Base-by-base conservation (phyloP, 1,139 yeast species). In the Blastobotrys serpentis region DNA sequence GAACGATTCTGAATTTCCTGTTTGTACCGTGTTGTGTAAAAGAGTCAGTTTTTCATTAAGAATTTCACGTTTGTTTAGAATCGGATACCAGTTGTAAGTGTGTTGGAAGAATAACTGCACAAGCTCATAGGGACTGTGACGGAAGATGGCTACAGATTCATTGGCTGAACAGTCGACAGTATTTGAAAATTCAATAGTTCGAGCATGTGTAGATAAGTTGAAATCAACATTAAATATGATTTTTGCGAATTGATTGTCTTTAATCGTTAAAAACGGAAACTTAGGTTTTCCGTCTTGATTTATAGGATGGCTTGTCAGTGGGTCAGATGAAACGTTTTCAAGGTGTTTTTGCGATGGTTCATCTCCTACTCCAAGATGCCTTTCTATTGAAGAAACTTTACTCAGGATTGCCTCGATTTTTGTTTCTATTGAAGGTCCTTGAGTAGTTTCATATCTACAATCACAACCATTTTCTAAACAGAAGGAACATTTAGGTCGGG, bases 401-500 rank as follows among this genome's bases (percentile, higher is more conserved):
- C 5, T 19, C 16, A 45, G 38, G 30, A 45, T 45, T n/a, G 19
- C 18, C 40, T 45, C 48, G 19, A 45, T 23, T 18, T 23, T 40
- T 21, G 32, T 32, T 23, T 45, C 48, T 14, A 45, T 13, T 11
- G 48, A 18, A 13, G 48, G 44, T 4, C 44, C 44, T 19, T 45
- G 48, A 2, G 48, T 32, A 17, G 49, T 32, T 29, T 14, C 42
- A 36, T 46, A 42, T 23, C 17, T 42, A 16, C 49, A 46, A 8
- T 8, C 42, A 19, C 42, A 23, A 5, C 49, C 49, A 13, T 33
- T 42, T 21, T 46, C 22, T 17, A 14, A 17, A 26, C 49, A 46
- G 19, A 46, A 46, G 7, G 49, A 23, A 40, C 52, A 48, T 32
- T 42, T 30, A 2, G 52, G 52, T 23, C 22, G 14, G 2, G 40